phyloP scores from a whole-genome alignment of 2,329 filamentous ascomycete species.

The Arthroderma uncinatum region DNA sequence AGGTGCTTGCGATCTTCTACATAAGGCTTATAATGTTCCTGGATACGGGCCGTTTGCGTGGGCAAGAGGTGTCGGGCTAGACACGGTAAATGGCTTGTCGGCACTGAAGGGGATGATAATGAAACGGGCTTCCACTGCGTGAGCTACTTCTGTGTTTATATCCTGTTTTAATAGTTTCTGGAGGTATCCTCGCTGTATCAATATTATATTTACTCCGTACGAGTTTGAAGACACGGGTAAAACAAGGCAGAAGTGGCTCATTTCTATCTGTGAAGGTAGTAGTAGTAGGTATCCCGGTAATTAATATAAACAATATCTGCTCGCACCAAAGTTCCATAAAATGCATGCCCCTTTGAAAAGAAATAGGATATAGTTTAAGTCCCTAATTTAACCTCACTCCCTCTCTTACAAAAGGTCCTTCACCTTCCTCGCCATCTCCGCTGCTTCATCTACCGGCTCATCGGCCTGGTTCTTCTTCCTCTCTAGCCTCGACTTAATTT shows the following conservation, averaged over 20 bases:
- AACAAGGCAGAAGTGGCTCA: too few relatives aligned
- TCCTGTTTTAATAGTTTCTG: neutral
- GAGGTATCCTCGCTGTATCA: neutral
- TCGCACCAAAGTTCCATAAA: neutral
- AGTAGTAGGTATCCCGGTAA: neutral
- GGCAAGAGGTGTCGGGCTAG: slow-evolving; percentile 64
- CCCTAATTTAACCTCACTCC: neutral
- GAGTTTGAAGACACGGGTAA: neutral
- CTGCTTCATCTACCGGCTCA: neutral
- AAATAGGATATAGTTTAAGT: neutral
- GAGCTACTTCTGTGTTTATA: neutral
- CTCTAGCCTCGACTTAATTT: slow-evolving; percentile 14
- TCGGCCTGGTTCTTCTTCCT: neutral
- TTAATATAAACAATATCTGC: neutral
- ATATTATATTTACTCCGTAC: neutral
- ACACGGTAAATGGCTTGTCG: slow-evolving; percentile 60
- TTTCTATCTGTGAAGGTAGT: neutral
- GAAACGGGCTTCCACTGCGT: slow-evolving; percentile 41
- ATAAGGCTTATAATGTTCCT: slow-evolving; percentile 73
- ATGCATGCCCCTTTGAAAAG: neutral
- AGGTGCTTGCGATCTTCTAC: slow-evolving; percentile 73
- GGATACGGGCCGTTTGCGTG: slow-evolving; percentile 68
- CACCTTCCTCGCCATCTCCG: slow-evolving; percentile 5
- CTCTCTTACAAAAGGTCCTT: slow-evolving; percentile 2
- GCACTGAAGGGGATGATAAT: slow-evolving; percentile 79